Base-by-base conservation (phyloP, 768 basidiomycete species). In the Crucibulum laeve region DNA sequence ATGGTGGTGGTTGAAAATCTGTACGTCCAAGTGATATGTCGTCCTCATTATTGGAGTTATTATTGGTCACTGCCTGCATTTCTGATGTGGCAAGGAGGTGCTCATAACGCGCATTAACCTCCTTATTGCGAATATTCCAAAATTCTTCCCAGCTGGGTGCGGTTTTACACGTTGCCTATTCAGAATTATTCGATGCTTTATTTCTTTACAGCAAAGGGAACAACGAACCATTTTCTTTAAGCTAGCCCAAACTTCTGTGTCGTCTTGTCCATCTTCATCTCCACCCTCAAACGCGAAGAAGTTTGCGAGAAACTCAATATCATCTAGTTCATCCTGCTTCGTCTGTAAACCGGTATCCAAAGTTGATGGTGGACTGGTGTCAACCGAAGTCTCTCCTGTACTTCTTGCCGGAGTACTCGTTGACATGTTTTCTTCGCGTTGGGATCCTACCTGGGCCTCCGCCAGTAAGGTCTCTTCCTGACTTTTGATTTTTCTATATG, bases 231-330 rank as follows among this genome's bases (percentile, higher is more conserved):
- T 60, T 41, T 58, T 54, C 32, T 65, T 63, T 34, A 87, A 56
- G 32, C 58, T 64, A 37, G 59, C 63, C 79, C 81, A 87, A 25
- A 81, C 62, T n/a, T 69, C 54, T 1, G 59, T 55, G 11, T 66
- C 66, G 6, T 62, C 57, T 5, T 69, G 64, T 1, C 73, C 70
- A 3, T 76, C 70, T 8, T 73, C 73, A 30, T 68, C 62, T 14
- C 62, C 68, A 6, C 72, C 75, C 8, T 71, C 69, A 3, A 62
- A 68, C 8, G 74, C 75, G 51, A 86, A 80, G 51, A 82, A 86
- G 7, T 59, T 57, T 5, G 74, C 69, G 26, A 87, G 67, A 3
- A 62, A 54, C 14, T 75, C 63, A n/a, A 84, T 61, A 55, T 83
- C 79, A 38, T 69, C 59, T 45, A 69, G 58, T 45, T 56, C 30